Percentiles rank a stretch among this genome's conserved stretches.
These are phyloP conservation scores for Aspergillus sp. DNA, from an alignment of 2,329 filamentous ascomycete genomes.

Conservation along the genomic window DNA sequence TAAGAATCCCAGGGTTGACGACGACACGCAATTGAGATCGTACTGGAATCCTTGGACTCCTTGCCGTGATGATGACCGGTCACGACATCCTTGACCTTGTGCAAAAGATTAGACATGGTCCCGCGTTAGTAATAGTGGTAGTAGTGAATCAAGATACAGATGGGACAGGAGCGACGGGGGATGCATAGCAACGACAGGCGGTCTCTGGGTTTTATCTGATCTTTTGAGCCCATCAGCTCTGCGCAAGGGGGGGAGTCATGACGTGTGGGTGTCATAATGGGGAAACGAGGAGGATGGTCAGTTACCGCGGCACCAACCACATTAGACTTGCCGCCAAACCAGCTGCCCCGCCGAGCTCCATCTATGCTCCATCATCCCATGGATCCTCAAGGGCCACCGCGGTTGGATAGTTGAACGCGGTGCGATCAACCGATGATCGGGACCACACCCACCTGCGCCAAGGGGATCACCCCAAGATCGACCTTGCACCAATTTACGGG, in stretches of 20 bases:
- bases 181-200: background rate
- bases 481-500: background rate
- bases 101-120: constrained; percentile 46
- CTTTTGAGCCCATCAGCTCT: no score
- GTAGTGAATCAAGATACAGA: background rate
- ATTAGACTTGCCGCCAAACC: background rate
- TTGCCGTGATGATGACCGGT: constrained; percentile 27
- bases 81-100: constrained; percentile 51
- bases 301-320: background rate
- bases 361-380: background rate
- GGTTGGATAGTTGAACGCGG: background rate
- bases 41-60: constrained; percentile 17
- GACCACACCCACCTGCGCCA: background rate
- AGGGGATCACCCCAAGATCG: background rate
- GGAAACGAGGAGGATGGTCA: no score
- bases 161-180: background rate
- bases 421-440: background rate
- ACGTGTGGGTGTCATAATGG: background rate
- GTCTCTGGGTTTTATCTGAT: background rate
- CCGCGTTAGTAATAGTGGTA: background rate
- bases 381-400: background rate
- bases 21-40: background rate
- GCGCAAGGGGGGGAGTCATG: background rate
- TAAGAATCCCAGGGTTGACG: background rate
- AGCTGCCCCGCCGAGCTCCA: background rate